Base-by-base conservation (phyloP, 2,329 filamentous ascomycete genomes). In the Fusarium brachygibbosum region DNA sequence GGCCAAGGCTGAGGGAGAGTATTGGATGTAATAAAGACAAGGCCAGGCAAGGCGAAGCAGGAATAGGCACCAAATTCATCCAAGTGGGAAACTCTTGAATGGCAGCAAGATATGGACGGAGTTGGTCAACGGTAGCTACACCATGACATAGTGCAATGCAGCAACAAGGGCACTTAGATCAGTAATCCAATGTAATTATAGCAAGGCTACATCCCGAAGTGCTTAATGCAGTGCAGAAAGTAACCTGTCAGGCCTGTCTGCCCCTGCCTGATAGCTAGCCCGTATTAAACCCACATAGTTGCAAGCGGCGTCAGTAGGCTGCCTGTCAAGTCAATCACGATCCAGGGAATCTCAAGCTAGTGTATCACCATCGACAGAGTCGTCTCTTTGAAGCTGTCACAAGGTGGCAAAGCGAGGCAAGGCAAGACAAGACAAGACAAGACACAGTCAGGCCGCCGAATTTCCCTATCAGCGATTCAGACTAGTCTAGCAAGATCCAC, bases 231-330 rank as follows among this genome's bases (percentile, higher is more conserved):
- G 6, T 23, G 21, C 21, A 23, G 21, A 38, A 40, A 23, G 13
- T 40, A 21, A 6, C 23, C 6, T 14, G 19, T 41, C 6, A 25
- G 38, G 4, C 21, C 21, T 23, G 14, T 23, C 21, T 41, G 12
- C 38, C 21, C 45, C 8, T 49, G 21, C 28, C 14, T 41, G 34
- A 61, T 21, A 25, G 42, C 28, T 19, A 54, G 51, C 21, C 58
- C 50, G 37, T 46, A 48, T 34, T 57, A 64, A 70, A 40, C 14
- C 58, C 34, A 56, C n/a, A 16, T 29, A 50, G 23, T 21, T 46
- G 31, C 49, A 59, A 45, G 53, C 40, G 31, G 45, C 23, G 34
- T 29, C 13, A 28, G 23, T 17, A 23, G 31, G 31, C 8, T 35
- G 17, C 12, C 17, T 35, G 46, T 38, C 32, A 50, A 37, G 23